phyloP scores from a whole-genome alignment of 306 rosid species.

The Quercus aquifolioides region DNA sequence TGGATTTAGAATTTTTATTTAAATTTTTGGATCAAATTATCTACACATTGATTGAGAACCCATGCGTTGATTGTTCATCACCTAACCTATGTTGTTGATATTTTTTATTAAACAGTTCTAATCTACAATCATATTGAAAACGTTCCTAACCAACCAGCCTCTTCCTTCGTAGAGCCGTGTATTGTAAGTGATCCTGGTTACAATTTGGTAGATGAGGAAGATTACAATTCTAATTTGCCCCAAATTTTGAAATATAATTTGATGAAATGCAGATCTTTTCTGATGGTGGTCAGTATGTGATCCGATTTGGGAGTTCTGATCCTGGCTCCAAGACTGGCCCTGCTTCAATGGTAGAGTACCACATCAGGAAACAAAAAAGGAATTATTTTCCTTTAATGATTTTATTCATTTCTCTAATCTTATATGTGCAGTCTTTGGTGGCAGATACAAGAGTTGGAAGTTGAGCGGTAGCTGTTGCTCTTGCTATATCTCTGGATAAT shows the following conservation, averaged over 20 bases:
- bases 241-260: not conserved
- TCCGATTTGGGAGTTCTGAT: conserved; percentile 82
- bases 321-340: conserved; percentile 56
- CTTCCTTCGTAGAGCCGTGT: no score
- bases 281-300: conserved; percentile 92
- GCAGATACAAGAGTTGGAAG: no score
- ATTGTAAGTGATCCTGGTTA: no score
- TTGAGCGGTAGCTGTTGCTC: no score
- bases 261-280: no score
- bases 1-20: not conserved
- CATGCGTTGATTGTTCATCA: not conserved
- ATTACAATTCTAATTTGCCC: no score
- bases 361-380: not conserved
- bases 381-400: not conserved
- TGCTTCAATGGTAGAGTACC: conserved; percentile 41
- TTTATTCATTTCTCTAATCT: not conserved
- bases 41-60: not conserved
- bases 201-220: no score
- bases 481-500: conserved; percentile 95
- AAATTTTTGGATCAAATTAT: not conserved
- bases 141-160: no score
- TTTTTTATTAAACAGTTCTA: no score
- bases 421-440: conserved; percentile 10
- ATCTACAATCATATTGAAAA: not conserved
- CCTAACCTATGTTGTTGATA: not conserved